These are phyloP conservation scores for Deinandra increscens DNA, from an alignment of 129 eudicot genomes.

Conservation along the genomic window DNA sequence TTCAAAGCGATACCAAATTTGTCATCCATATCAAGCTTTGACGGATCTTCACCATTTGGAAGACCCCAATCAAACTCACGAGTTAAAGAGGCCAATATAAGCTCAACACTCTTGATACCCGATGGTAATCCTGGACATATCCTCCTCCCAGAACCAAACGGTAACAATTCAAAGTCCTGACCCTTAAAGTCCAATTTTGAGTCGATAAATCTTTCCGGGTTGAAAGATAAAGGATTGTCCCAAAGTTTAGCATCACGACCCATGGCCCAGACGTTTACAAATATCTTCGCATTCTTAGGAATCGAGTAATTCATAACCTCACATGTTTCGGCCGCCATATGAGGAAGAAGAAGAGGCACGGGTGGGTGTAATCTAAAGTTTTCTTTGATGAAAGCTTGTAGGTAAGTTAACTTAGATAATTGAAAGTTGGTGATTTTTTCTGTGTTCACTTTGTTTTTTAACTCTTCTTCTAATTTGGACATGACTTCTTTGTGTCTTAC, in stretches of 20 bases:
- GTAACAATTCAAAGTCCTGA: too few species aligned
- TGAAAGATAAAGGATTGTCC: too few species aligned
- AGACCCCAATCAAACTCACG: too few species aligned
- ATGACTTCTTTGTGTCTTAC: background rate
- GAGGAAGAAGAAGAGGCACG: constrained; percentile 8
- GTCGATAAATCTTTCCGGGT: background rate
- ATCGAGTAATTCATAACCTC: too few species aligned
- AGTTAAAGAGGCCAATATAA: too few species aligned
- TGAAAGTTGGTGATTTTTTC: background rate
- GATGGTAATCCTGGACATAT: background rate
- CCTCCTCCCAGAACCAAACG: too few species aligned
- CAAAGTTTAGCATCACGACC: too few species aligned
- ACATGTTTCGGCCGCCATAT: too few species aligned
- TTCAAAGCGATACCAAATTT: background rate
- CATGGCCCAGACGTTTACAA: too few species aligned
- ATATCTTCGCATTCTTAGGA: too few species aligned
- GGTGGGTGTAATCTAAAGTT: background rate
- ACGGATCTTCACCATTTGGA: too few species aligned
- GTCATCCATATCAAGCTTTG: background rate
- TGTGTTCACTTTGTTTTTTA: background rate
- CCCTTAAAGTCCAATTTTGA: constrained; percentile 4
- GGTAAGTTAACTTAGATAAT: background rate
- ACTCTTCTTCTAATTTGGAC: background rate
- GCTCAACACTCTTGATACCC: background rate
- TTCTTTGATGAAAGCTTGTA: background rate